Conservation (phyloP, 225 moss, liverwort and hornwort genomes). For the Straminergon stramineum region DNA sequence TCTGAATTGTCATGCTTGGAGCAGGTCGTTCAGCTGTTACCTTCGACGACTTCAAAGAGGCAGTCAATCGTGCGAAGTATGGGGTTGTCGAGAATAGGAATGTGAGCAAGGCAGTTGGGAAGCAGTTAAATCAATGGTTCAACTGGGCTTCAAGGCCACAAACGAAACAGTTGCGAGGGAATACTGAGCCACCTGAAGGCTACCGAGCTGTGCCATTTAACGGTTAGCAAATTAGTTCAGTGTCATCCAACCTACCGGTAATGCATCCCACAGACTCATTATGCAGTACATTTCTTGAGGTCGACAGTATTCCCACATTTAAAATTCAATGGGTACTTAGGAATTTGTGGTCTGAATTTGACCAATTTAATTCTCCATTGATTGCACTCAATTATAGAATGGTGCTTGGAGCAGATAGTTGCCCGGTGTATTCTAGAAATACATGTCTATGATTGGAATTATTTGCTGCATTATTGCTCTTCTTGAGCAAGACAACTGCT, state of each 20-base stretch:
- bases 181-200: slow-evolving; percentile 23
- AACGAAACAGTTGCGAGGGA: slow-evolving; percentile 21
- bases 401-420: background rate
- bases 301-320: background rate
- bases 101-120: slow-evolving; percentile 49
- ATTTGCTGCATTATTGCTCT: background rate
- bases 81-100: slow-evolving; percentile 62
- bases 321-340: background rate
- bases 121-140: slow-evolving; percentile 67
- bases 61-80: slow-evolving; percentile 63
- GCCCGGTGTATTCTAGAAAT: background rate
- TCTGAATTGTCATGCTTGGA: background rate
- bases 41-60: slow-evolving; percentile 69
- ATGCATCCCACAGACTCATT: background rate
- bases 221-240: slow-evolving; percentile 13
- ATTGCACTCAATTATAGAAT: background rate
- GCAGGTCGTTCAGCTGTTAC: slow-evolving; percentile 53
- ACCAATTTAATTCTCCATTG: background rate
- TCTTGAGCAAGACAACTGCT: background rate
- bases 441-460: background rate
- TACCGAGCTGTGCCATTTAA: slow-evolving; percentile 40
- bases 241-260: background rate
- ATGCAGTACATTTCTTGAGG: background rate
- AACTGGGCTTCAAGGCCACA: slow-evolving; percentile 32
- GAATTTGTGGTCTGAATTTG: background rate